Conservation (phyloP, 805 yeast genomes). For the Nakazawaea wickerhamii region DNA sequence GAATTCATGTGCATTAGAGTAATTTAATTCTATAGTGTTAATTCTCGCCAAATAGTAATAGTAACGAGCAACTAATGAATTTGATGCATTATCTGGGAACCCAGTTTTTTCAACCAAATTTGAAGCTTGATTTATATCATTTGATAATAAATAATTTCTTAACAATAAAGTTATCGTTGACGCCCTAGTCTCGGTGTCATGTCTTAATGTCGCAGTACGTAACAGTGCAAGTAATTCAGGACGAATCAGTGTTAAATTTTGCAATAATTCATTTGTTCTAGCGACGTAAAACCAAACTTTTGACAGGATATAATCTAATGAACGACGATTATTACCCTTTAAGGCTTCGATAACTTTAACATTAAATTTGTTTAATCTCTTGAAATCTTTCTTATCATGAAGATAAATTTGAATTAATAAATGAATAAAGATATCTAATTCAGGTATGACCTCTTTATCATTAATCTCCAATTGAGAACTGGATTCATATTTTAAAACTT, state of each 20-base stretch:
- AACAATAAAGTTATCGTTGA: slow-evolving; percentile 78
- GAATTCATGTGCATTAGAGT: slow-evolving; percentile 83
- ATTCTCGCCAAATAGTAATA: slow-evolving; percentile 88
- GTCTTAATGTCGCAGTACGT: slow-evolving; percentile 86
- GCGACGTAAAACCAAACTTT: slow-evolving; percentile 90
- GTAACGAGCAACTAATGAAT: slow-evolving; percentile 87
- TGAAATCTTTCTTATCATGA: slow-evolving; percentile 53
- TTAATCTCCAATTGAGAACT: slow-evolving; percentile 29
- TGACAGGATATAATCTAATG: slow-evolving; percentile 81
- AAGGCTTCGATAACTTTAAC: slow-evolving; percentile 45
- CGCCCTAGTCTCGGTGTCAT: slow-evolving; percentile 89
- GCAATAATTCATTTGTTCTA: slow-evolving; percentile 65
- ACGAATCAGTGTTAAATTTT: slow-evolving; percentile 52
- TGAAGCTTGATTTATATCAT: slow-evolving; percentile 82
- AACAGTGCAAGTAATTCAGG: slow-evolving; percentile 66
- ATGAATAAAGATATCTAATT: slow-evolving; percentile 73
- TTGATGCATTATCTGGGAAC: slow-evolving; percentile 81
- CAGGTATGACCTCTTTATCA: slow-evolving; percentile 53
- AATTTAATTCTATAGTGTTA: slow-evolving; percentile 87
- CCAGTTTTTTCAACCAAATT: slow-evolving; percentile 85
- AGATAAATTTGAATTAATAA: slow-evolving; percentile 72
- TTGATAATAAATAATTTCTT: slow-evolving; percentile 70
- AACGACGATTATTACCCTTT: slow-evolving; percentile 66
- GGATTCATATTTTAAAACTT: slow-evolving; percentile 20
- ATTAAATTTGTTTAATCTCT: slow-evolving; percentile 49